Conservation (phyloP, 2,329 filamentous ascomycete genomes). For the Fusarium oligoseptatum region DNA sequence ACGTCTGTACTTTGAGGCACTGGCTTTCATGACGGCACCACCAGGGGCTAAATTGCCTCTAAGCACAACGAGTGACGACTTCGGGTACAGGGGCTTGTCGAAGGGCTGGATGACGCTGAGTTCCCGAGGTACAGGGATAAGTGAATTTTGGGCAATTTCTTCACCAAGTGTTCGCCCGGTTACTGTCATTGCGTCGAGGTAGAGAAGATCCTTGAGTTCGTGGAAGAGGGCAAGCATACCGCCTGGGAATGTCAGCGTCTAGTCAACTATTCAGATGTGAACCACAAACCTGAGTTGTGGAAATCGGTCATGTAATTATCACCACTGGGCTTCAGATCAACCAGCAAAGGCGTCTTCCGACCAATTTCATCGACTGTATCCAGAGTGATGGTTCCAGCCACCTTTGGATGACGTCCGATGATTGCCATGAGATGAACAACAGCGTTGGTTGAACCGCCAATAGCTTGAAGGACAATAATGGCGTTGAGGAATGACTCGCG, state of each 20-base stretch:
- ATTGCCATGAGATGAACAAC: constrained; percentile 91
- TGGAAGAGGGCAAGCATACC: constrained; percentile 87
- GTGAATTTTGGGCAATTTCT: constrained; percentile 78
- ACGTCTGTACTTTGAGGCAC: constrained; percentile 81
- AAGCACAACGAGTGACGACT: constrained; percentile 85
- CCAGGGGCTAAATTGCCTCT: constrained; percentile 85
- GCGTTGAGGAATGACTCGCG: constrained; percentile 86
- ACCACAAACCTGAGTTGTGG: constrained; percentile 72
- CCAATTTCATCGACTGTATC: constrained; percentile 85
- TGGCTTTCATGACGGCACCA: constrained; percentile 91
- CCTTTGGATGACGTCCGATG: constrained; percentile 76
- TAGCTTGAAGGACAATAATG: constrained; percentile 86
- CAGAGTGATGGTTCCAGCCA: constrained; percentile 74
- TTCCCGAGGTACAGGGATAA: constrained; percentile 60
- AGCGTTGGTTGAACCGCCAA: constrained; percentile 88
- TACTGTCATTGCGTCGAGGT: constrained; percentile 84
- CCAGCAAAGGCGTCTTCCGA: constrained; percentile 82
- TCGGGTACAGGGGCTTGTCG: constrained; percentile 73
- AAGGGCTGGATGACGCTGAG: constrained; percentile 74
- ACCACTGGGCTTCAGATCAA: constrained; percentile 88
- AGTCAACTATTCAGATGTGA: accelerated
- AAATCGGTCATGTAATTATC: constrained; percentile 92
- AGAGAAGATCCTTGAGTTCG: constrained; percentile 79
- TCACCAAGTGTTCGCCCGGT: constrained; percentile 86
- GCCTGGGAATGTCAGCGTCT: constrained; percentile 56